Percentiles rank a stretch among this genome's conserved stretches.
These are phyloP conservation scores for Oryza meyeriana DNA, from an alignment of 176 grass and related monocot genomes.

Conservation along the genomic window DNA sequence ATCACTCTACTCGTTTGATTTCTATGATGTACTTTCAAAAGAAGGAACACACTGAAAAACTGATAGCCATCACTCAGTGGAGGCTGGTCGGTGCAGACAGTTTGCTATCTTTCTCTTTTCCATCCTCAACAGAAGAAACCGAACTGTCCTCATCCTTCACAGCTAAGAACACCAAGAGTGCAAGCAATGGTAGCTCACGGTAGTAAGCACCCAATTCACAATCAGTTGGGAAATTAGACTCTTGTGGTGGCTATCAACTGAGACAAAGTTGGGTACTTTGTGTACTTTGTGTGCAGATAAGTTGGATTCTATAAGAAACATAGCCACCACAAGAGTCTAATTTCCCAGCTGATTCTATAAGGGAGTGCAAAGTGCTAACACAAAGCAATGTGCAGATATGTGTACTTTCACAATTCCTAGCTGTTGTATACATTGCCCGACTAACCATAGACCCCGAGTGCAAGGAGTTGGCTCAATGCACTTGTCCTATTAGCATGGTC, in stretches of 20 bases:
- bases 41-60: background rate
- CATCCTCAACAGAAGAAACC: slow-evolving; percentile 25
- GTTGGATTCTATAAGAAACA: too few species aligned
- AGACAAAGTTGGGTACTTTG: too few species aligned
- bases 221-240: slow-evolving; percentile 45
- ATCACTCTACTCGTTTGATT: background rate
- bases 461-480: too few species aligned
- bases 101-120: background rate
- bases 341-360: slow-evolving; percentile 54
- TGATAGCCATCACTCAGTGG: slow-evolving; percentile 24
- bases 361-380: too few species aligned
- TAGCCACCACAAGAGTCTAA: slow-evolving; percentile 21
- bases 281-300: too few species aligned
- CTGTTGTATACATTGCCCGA: too few species aligned
- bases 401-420: too few species aligned
- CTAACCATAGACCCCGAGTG: too few species aligned
- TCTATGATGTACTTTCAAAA: background rate
- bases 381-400: too few species aligned
- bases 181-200: slow-evolving; percentile 77
- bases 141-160: slow-evolving; percentile 58
- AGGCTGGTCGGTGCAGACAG: slow-evolving; percentile 20
- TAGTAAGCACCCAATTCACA: slow-evolving; percentile 78
- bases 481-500: too few species aligned
- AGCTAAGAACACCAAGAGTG: slow-evolving; percentile 56
- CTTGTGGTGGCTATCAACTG: slow-evolving; percentile 40